These are phyloP conservation scores for Sporothrix protearum DNA, from an alignment of 2,329 filamentous ascomycete genomes.

Conservation along the genomic window DNA sequence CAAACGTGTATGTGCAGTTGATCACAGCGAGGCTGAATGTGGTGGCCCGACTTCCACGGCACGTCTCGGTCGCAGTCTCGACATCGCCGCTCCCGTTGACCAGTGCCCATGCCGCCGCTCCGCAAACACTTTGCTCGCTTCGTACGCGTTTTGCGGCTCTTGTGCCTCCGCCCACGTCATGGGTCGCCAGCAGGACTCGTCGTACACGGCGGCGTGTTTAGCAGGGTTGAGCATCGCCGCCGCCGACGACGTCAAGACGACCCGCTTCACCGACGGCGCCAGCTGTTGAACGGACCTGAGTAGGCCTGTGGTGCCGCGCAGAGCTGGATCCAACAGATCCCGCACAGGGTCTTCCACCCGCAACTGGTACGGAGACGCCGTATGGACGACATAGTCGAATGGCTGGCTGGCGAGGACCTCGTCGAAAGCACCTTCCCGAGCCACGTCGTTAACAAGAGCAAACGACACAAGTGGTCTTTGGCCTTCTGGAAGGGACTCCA, in stretches of 20 bases:
- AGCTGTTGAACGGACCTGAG: slow-evolving; percentile 46
- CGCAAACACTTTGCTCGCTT: slow-evolving; percentile 56
- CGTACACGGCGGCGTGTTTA: slow-evolving; percentile 39
- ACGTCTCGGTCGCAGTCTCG: slow-evolving; percentile 39
- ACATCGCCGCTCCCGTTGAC: slow-evolving; percentile 40
- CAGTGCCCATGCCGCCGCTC: slow-evolving; percentile 67
- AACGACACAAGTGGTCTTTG: slow-evolving; percentile 43
- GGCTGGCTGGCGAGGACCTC: slow-evolving; percentile 47
- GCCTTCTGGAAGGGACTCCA: slow-evolving; percentile 40
- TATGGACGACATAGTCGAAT: slow-evolving; percentile 72
- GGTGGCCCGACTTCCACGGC: neutral
- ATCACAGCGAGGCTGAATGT: slow-evolving; percentile 59
- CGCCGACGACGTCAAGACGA: slow-evolving; percentile 55
- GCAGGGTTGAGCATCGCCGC: slow-evolving; percentile 42
- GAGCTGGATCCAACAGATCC: slow-evolving; percentile 54
- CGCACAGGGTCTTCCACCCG: slow-evolving; percentile 51
- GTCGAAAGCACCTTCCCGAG: slow-evolving; percentile 65
- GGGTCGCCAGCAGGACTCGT: slow-evolving; percentile 41
- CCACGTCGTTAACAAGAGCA: slow-evolving; percentile 68
- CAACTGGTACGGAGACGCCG: slow-evolving; percentile 70
- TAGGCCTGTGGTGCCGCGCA: slow-evolving; percentile 50
- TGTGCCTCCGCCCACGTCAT: slow-evolving; percentile 39
- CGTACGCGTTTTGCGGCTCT: slow-evolving; percentile 34
- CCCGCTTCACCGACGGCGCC: slow-evolving; percentile 55
- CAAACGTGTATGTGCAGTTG: slow-evolving; percentile 60